Evolutionary conservation across 768 basidiomycete species (phyloP), one percentile per base, ranked within the genome.

Genomic region (Lactarius deliciosus): DNA sequence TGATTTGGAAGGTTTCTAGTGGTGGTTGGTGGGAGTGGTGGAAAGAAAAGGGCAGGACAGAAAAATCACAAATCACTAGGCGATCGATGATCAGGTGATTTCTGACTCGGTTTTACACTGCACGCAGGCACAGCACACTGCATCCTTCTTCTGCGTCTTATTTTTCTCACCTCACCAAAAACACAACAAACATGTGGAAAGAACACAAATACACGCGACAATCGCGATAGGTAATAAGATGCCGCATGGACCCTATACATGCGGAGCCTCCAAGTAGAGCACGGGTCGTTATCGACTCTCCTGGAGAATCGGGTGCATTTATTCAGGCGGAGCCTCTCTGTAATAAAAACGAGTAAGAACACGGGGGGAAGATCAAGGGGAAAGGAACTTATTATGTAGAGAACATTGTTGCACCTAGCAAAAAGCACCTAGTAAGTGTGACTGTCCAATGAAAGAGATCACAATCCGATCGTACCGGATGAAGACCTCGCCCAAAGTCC

Each of bases 401-500:
- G 83, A 28, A 97, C 95, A 73, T 97, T 97, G 81, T 97, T 97
- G 82, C 92, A 94, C 72, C 92, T 94, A 10, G 8, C 8, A 34
- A 32, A 56, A 22, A 41, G 61, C 54, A 71, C 61, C 34, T 60
- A 30, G 71, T 75, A 25, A 47, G 41, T 11, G 59, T 73, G 65
- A 25, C 50, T 25, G 6, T 53, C 25, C 50, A 53, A 62, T 15
- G 36, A 34, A 30, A 43, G 36, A 68, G 32, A 63, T 64, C 57
- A 32, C 32, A 15, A 58, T 41, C 3, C 9, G 41, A 40, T 75
- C 90, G 68, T 73, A 94, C 94, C 97, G 86, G 76, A 99, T 97
- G 79, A 98, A 98, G 54, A 99, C 95, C 79, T 99, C 97, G 70
- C 97, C 97, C n/a, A 99, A 81, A 1, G 95, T 89, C 40, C 97